Evolutionary conservation across 2,329 filamentous ascomycete genomes (phyloP), one percentile per base, ranked within the genome.

Genomic region (Cytospora piceicola): DNA sequence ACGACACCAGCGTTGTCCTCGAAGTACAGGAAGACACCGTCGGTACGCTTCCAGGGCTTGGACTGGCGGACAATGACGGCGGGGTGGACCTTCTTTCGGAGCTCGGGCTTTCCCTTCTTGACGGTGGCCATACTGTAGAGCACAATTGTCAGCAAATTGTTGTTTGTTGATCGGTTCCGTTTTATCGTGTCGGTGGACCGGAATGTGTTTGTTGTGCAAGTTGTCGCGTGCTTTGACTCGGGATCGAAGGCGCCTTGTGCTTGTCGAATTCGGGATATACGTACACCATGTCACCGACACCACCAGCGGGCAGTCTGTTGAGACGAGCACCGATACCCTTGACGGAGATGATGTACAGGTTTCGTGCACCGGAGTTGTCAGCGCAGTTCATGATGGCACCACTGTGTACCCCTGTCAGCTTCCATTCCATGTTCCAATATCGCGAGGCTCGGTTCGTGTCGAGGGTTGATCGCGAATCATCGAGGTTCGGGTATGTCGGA

Each of bases 91-190:
- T 99, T 99, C 92, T 99, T 99, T 84, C 96, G 89, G 79, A 99
- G 87, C 85, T 99, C 96, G 72, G 96, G 96, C 93, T 99, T 99
- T 85, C 96, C 95, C 92, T 99, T 98, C 93, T 99, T 98, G 85
- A 98, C 95, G 74, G 95, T 98, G 74, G 94, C 94, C 94, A 99
- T 98, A 80, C 66, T 68, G n/a, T 54, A 8, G 24, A 49, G 46
- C 42, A 29, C 27, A 32, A 15, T 56, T 56, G 57, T 68, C 60
- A 68, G 66, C 46, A 34, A 55, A 1, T 30, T 14, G 30, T 42
- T 46, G 11, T 20, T 42, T 46, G 11, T 20, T 7, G 39, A 46
- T 11, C 27, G 22, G 14, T 34, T 22, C 29, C 15, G 29, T 24
- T 24, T 55, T n/a, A 30, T 53, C 32, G 54, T 5, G 17, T 17